A percentile compares a stretch with the other conserved stretches of the same genome.
These are phyloP conservation scores for Sugiyamaella smithiae DNA, from an alignment of 805 yeast species.

Conservation along the genomic window DNA sequence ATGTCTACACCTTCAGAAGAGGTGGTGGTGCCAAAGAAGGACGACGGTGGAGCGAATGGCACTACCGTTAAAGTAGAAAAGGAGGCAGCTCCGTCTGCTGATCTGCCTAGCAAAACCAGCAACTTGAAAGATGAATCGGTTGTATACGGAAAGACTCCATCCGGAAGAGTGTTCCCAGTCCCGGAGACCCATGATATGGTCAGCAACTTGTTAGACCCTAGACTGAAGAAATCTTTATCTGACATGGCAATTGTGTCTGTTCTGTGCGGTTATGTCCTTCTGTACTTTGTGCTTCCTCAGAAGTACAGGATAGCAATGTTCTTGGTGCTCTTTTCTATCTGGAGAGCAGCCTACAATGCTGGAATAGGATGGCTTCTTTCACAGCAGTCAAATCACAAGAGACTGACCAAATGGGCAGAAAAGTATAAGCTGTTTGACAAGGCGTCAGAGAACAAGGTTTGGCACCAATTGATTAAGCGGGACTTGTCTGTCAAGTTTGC, in stretches of 20 bases:
- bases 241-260: constrained; percentile 58
- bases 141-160: constrained; percentile 31
- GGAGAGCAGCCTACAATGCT: constrained; percentile 73
- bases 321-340: constrained; percentile 57
- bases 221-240: constrained; percentile 60
- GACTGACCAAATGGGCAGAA: constrained; percentile 52
- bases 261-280: constrained; percentile 35
- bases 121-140: too few species aligned
- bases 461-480: constrained; percentile 43
- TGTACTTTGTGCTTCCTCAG: constrained; percentile 31
- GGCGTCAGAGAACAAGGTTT: constrained; percentile 21
- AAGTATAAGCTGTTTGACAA: constrained; percentile 45
- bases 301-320: constrained; percentile 39
- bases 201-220: constrained; percentile 74
- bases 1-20: too few species aligned
- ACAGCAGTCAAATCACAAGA: constrained; percentile 59
- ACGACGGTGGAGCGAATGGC: too few species aligned
- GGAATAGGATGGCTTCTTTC: constrained; percentile 74
- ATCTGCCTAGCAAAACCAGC: too few species aligned
- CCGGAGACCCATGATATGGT: constrained; percentile 83
- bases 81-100: too few species aligned
- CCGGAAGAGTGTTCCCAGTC: constrained; percentile 35
- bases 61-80: too few species aligned
- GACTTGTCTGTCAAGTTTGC: constrained; percentile 51
- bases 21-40: too few species aligned